These are phyloP conservation scores for Furcasterigmium furcatum DNA, from an alignment of 2,329 filamentous ascomycete genomes.

Conservation along the genomic window DNA sequence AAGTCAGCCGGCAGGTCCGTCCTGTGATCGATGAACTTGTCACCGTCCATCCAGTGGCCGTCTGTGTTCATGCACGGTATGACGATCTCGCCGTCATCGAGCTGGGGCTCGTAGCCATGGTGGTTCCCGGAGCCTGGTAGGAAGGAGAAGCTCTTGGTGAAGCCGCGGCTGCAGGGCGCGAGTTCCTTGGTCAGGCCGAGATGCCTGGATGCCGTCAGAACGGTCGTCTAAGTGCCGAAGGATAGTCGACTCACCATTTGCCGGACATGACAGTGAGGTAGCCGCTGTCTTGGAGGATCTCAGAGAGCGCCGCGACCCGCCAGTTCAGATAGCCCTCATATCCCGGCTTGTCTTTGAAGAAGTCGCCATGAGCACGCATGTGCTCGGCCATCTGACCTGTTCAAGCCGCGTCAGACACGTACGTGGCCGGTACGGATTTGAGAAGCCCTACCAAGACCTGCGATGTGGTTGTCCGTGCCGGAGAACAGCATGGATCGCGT, in stretches of 20 bases:
- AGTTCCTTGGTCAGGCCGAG: constrained; percentile 24
- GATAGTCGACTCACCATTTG: constrained; percentile 20
- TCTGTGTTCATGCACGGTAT: neutral
- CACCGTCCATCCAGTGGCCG: constrained; percentile 35
- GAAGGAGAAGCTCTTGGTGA: constrained; percentile 35
- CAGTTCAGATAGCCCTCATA: too few species aligned
- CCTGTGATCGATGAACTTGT: constrained; percentile 29
- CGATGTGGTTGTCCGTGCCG: constrained; percentile 54
- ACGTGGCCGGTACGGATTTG: too few species aligned
- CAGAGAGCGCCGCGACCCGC: constrained; percentile 20
- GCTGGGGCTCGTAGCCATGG: constrained; percentile 47
- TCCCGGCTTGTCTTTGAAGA: constrained; percentile 14
- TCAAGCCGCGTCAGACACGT: too few species aligned
- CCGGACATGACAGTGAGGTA: constrained; percentile 25
- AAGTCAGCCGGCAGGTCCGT: constrained; percentile 36
- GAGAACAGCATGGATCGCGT: constrained; percentile 57
- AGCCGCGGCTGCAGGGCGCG: constrained; percentile 33
- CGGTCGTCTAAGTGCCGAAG: too few species aligned
- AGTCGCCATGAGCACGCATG: constrained; percentile 4
- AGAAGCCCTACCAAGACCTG: constrained; percentile 52
- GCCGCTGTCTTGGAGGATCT: constrained; percentile 22
- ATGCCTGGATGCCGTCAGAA: too few species aligned
- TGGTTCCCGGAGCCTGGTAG: constrained; percentile 45
- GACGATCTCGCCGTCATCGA: constrained; percentile 11
- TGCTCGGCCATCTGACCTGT: constrained; percentile 48